Base-by-base conservation (phyloP, 345 rosid genomes). In the Sisymbrium altissimum region DNA sequence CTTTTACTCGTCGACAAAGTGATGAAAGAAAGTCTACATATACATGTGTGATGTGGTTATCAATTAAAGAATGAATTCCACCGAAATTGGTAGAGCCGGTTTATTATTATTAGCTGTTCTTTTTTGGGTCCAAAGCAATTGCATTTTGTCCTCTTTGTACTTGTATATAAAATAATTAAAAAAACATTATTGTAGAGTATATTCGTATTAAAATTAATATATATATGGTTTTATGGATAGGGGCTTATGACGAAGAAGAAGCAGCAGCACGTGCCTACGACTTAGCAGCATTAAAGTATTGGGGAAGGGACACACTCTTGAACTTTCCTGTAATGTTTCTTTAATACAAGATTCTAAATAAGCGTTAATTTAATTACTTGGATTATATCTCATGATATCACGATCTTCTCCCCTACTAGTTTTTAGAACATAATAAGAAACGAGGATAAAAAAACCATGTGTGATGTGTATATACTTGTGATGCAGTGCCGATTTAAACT, bases 211-310 rank as follows among this genome's bases (percentile, higher is more conserved):
- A 72, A n/a, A 9, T 18, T 52, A 49, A 49, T 33, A 56, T 56
- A 21, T 50, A 55, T 27, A 55, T 59, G 68, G 68, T 41, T 68
- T 60, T 57, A 49, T 65, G 81, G 74, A 78, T 73, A 91, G 99
- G 99, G 14, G 97, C 97, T 33, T 92, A 95, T 66, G 92, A 95
- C 46, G 85, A 92, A 55, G 97, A 95, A 83, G 92, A 78, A 78
- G 89, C 96, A 9, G 99, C 96, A 0, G 99, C 97, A 73, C 99
- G 83, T 82, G 93, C 97, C 10, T 89, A 92, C 77, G 99, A 95
- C 84, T 82, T 95, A 79, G 97, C 99, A 6, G 99, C 99, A 78
- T 77, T 95, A 71, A 95, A 89, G 74, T 95, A 88, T 30, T 95
- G 99, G 97, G 97, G 97, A 56, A 89, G 49, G 9, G 91, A 89